Evolutionary conservation across 1,139 yeast genomes (phyloP).

Genomic region (Candida tropicalis): DNA sequence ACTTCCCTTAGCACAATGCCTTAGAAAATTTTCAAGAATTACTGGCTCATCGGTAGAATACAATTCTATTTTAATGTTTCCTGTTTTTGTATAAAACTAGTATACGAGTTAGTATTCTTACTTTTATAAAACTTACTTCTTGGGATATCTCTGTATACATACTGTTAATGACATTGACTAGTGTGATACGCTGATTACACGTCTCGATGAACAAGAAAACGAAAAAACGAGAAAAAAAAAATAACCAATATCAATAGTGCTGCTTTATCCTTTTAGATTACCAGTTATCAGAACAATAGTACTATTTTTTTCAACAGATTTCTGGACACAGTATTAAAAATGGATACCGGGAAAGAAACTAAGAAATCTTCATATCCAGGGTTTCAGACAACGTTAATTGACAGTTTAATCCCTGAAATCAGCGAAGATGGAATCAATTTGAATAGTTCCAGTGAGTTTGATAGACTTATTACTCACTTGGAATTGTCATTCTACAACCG

Average conservation of each 20-base stretch:
- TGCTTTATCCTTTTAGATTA: background rate
- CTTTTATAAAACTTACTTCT: no score
- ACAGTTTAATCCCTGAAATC: slow-evolving; percentile 30
- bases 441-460: slow-evolving; percentile 32
- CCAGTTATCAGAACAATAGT: no score
- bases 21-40: slow-evolving; percentile 28
- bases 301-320: background rate
- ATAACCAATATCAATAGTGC: no score
- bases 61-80: slow-evolving; percentile 23
- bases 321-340: background rate
- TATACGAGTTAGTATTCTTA: background rate
- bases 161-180: slow-evolving; percentile 22
- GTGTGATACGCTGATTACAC: background rate
- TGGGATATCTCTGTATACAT: no score
- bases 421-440: slow-evolving; percentile 13
- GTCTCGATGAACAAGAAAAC: background rate
- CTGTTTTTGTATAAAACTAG: slow-evolving; percentile 24
- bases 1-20: slow-evolving; percentile 51
- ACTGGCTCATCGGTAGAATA: slow-evolving; percentile 15
- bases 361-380: slow-evolving; percentile 6
- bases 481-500: slow-evolving; percentile 21
- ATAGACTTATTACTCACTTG: slow-evolving; percentile 30
- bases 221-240: background rate
- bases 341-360: no score
- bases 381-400: slow-evolving; percentile 24